A percentile compares a stretch with the other conserved stretches of the same genome.
Evolutionary conservation across 2,329 filamentous ascomycete species (phyloP).

Genomic region (Xylariaceae sp.): DNA sequence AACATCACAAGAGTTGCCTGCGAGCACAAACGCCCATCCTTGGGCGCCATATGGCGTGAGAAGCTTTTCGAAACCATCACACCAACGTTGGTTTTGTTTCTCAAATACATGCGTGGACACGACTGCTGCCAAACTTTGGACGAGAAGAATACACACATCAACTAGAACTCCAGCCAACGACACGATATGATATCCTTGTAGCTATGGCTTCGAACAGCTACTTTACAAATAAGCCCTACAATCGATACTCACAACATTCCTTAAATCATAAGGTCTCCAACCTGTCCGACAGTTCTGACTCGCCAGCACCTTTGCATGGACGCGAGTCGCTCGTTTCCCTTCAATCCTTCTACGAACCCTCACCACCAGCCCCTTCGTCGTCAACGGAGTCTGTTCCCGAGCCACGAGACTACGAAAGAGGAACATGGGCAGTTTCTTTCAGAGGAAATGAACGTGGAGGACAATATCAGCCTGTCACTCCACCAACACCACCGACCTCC

Average conservation of each 20-base stretch:
- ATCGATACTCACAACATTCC: conserved; percentile 15
- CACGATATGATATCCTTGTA: conserved; percentile 17
- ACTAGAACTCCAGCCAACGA: background rate
- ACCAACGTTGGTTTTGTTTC: too few relatives aligned
- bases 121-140: too few relatives aligned
- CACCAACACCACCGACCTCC: conserved; percentile 10
- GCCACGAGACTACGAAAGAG: conserved; percentile 16
- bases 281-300: conserved; percentile 28
- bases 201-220: conserved; percentile 27
- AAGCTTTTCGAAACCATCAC: too few relatives aligned
- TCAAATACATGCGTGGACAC: too few relatives aligned
- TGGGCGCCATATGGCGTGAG: too few relatives aligned
- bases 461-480: conserved; percentile 24
- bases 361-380: conserved; percentile 8
- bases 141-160: background rate
- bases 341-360: conserved; percentile 26
- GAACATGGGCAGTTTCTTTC: conserved; percentile 26
- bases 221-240: conserved; percentile 17
- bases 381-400: conserved; percentile 8
- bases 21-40: too few relatives aligned
- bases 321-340: conserved; percentile 33
- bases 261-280: conserved; percentile 31
- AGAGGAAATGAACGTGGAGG: conserved; percentile 15
- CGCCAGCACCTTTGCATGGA: conserved; percentile 19
- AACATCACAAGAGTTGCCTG: too few relatives aligned